Evolutionary conservation across 2,329 filamentous ascomycete species (phyloP).

Genomic region (Xylaria sp.): DNA sequence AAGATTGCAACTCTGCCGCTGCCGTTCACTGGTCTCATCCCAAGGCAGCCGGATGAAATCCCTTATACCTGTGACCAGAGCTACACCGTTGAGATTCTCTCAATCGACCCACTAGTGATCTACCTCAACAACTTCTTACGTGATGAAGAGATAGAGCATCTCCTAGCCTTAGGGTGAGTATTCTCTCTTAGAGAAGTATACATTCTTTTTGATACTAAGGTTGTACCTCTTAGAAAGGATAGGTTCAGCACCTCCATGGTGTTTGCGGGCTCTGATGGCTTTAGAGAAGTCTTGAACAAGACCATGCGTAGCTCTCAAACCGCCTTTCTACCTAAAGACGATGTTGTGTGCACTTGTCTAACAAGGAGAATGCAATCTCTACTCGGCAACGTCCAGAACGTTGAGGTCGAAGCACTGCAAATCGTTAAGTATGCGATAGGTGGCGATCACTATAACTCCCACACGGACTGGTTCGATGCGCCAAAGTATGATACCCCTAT

Average conservation of each 20-base stretch:
- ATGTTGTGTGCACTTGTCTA: constrained; percentile 33
- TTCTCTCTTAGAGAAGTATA: neutral
- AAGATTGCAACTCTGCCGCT: neutral
- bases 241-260: constrained; percentile 12
- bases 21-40: too few relatives aligned
- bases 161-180: constrained; percentile 26
- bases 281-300: constrained; percentile 1
- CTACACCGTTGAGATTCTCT: constrained; percentile 31
- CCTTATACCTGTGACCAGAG: constrained; percentile 20
- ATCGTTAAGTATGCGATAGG: constrained; percentile 36
- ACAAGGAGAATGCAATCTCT: constrained; percentile 32
- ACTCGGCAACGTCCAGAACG: constrained; percentile 35
- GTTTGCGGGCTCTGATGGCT: too few relatives aligned
- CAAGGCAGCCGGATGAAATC: neutral
- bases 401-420: constrained; percentile 29
- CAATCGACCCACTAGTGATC: constrained; percentile 30
- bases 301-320: constrained; percentile 28
- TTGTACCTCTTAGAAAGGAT: constrained; percentile 6
- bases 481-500: constrained; percentile 13
- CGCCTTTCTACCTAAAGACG: constrained; percentile 27
- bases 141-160: constrained; percentile 28
- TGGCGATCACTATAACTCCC: constrained; percentile 32
- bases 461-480: constrained; percentile 33
- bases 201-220: neutral
- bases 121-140: constrained; percentile 33